Base-by-base conservation (phyloP, 306 rosid species). In the Vicia sativa region DNA sequence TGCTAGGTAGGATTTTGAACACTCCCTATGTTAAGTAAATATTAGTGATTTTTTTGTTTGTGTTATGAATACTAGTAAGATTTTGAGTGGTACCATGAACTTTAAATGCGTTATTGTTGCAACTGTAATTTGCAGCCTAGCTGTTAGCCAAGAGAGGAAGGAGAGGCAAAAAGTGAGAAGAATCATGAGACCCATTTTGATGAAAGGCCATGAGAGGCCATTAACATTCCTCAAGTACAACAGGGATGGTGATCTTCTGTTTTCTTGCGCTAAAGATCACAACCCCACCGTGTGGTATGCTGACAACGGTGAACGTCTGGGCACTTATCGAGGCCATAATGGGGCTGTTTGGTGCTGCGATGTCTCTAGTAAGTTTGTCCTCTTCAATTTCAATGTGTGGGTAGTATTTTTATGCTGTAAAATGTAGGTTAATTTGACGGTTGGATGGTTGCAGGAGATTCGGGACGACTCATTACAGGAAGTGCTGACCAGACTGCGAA, bases 131-230 rank as follows among this genome's bases (percentile, higher is more conserved):
- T 50, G n/a, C 57, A 50, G 57, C 31, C 57, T 21, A 21, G 8
- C 31, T 11, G 5, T 38, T 55, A 26, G 11, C 18, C 18, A 12
- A 35, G 18, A 13, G 61, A 55, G 38, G 1, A 8, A 34, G 9
- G 38, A 34, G 38, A 7, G 9, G 8, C 38, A 34, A 34, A 34
- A 34, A 11, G 7, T 11, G 18, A 55, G 38, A 12, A 55, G 18
- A 15, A 71, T 6, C 54, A 92, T 92, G 98, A 88, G 98, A 75
- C 98, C 98, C 10, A 92, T 92, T 63, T 57, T 92, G 85, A 92
- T 92, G 98, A 92, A 92, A 73, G 98, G 98, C 59, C 98, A 92
- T 52, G 96, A 92, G 72, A 83, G 96, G 96, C 98, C 98, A 18
- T 62, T 92, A 62, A 92, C 98, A 0, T 92, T 90, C 71, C 83